Evolutionary conservation across 805 yeast species (phyloP).

Genomic region (Cyberlindnera xylosilytica): DNA sequence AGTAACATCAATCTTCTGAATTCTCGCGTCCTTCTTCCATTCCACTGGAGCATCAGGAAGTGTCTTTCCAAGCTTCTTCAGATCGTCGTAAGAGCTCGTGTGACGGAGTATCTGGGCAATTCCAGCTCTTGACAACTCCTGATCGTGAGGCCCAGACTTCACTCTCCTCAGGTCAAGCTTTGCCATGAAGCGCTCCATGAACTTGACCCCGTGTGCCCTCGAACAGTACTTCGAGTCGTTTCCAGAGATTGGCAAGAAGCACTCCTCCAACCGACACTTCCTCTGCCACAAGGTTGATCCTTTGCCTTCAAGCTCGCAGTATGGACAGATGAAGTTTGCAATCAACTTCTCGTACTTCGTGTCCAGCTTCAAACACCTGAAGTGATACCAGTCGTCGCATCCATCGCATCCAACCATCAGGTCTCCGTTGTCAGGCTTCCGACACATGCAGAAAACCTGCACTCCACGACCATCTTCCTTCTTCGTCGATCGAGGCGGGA

Average conservation of each 20-base stretch:
- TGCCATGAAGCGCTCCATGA: slow-evolving; percentile 10
- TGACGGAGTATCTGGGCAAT: slow-evolving; percentile 15
- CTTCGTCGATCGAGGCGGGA: slow-evolving; percentile 14
- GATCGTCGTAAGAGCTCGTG: slow-evolving; percentile 13
- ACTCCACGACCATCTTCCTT: slow-evolving; percentile 50
- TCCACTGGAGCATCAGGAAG: slow-evolving; percentile 43
- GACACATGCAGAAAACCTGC: slow-evolving; percentile 73
- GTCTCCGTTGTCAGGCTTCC: slow-evolving; percentile 73
- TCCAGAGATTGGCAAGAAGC: slow-evolving; percentile 50
- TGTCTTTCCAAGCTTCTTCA: slow-evolving; percentile 32
- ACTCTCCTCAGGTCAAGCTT: background rate
- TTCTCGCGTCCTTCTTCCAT: slow-evolving; percentile 14
- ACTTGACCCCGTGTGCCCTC: slow-evolving; percentile 58
- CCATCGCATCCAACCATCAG: slow-evolving; percentile 94
- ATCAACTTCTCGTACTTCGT: slow-evolving; percentile 51
- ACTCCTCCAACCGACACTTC: slow-evolving; percentile 61
- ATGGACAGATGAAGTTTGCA: slow-evolving; percentile 65
- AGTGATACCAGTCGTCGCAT: slow-evolving; percentile 95
- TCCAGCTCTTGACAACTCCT: slow-evolving; percentile 8
- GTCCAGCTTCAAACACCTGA: slow-evolving; percentile 66
- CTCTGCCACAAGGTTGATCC: slow-evolving; percentile 66
- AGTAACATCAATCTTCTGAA: slow-evolving; percentile 3
- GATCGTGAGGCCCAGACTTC: too few relatives aligned
- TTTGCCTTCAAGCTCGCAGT: slow-evolving; percentile 50
- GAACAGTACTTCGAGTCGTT: slow-evolving; percentile 68